A percentile compares a stretch with the other conserved stretches of the same genome.
phyloP scores from a whole-genome alignment of 805 yeast species.

The Zygoascus bituminiphila region DNA sequence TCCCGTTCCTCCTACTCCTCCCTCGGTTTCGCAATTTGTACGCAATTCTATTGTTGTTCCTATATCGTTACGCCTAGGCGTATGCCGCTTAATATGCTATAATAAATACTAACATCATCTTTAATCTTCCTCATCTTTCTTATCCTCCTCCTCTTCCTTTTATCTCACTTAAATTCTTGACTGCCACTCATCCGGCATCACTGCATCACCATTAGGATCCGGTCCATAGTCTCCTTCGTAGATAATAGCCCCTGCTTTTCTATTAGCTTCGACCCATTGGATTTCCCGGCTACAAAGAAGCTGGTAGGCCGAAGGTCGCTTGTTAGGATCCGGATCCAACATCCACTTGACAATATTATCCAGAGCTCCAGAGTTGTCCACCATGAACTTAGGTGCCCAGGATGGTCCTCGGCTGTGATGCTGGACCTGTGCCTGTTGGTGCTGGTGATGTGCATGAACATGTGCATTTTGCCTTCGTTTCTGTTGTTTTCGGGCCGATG shows the following conservation, averaged over 20 bases:
- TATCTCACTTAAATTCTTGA: neutral
- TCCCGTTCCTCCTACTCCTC: no score
- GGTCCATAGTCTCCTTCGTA: conserved; percentile 97
- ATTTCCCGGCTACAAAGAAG: conserved; percentile 69
- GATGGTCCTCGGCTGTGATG: conserved; percentile 35
- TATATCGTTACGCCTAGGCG: no score
- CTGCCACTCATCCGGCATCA: conserved; percentile 5
- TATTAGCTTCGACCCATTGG: conserved; percentile 62
- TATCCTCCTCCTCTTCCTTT: no score
- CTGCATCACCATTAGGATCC: conserved; percentile 35
- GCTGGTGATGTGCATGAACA: neutral
- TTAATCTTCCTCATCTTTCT: no score
- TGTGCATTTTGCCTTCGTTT: neutral
- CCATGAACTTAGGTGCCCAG: conserved; percentile 83
- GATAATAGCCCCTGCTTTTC: conserved; percentile 88
- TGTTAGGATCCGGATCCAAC: conserved; percentile 75
- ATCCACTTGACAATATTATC: conserved; percentile 80
- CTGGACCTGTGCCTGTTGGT: neutral
- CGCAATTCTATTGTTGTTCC: no score
- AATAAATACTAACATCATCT: neutral
- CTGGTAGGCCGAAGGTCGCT: conserved; percentile 71
- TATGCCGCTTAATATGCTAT: neutral
- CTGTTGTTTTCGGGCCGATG: neutral
- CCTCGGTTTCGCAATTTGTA: no score
- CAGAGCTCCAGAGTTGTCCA: conserved; percentile 59